Evolutionary conservation across 139 green algal genomes (phyloP), one percentile per base, ranked within the genome.

Genomic region (Chlorella sp.): DNA sequence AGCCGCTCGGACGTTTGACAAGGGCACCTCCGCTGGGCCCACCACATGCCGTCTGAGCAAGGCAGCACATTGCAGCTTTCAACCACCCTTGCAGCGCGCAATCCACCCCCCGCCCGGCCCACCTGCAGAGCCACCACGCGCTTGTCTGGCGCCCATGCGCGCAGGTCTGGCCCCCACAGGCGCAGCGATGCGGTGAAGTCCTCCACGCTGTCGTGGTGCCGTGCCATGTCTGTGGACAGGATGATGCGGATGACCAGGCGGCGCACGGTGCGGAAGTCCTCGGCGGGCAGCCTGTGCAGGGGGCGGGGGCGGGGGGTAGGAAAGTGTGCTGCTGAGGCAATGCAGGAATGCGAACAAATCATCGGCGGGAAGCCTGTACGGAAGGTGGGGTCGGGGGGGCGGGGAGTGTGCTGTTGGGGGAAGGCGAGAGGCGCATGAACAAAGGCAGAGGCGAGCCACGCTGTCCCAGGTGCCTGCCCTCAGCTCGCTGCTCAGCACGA

Each of bases 171-270:
- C 4, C 91, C 88, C 75, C 88, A 85, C 75, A 90, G 60, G 73
- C 75, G 61, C 80, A 92, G 76, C 15, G 64, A 69, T 28, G 84
- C 92, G 3, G 87, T 61, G 81, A 95, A 95, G 34, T 92, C 90
- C 61, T 83, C 85, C 48, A 89, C 71, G 3, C 69, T 48, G 48
- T 89, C 85, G 12, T 71, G 48, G 71, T 89, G 85, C 48, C 37
- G 37, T 28, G 90, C 91, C 95, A 97, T 97, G 86, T 97, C 95
- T 21, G 95, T 97, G 60, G 91, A 88, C 75, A 96, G 92, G 71
- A 97, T 92, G 39, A 96, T 93, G 61, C 91, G 81, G 34, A 94
- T 94, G 53, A 97, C 86, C 9, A 92, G 91, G 53, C 89, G 80
- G 57, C 93, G 86, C 26, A 96, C 37, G 21, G 90, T 86, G 26